Percentiles rank a stretch among this genome's conserved stretches.
phyloP scores from a whole-genome alignment of 352 stramenopile genomes.

The Phytophthora capsici region DNA sequence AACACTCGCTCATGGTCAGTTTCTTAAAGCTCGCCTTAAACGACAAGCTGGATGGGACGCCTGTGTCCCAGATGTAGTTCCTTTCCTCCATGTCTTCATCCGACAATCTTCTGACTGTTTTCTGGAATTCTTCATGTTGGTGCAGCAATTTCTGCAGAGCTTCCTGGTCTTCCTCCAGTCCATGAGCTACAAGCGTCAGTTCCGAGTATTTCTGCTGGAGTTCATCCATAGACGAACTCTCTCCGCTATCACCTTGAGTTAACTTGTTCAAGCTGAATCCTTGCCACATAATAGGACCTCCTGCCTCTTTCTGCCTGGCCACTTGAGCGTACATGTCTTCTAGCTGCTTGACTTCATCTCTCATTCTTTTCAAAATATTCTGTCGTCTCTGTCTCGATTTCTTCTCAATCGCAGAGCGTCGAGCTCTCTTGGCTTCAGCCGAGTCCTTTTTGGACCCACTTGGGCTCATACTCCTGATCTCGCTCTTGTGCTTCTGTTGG shows the following conservation, averaged over 20 bases:
- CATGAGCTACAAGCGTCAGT: conserved; percentile 43
- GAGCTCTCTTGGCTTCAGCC: conserved; percentile 41
- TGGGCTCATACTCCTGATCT: conserved; percentile 36
- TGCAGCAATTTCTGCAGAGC: conserved; percentile 37
- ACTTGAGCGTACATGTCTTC: conserved; percentile 52
- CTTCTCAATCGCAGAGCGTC: conserved; percentile 70
- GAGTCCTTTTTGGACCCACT: conserved; percentile 27
- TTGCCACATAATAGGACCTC: neutral
- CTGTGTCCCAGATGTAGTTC: conserved; percentile 29
- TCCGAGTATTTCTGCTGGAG: conserved; percentile 41
- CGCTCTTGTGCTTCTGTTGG: conserved; percentile 38
- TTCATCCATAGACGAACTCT: conserved; percentile 5
- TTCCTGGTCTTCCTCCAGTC: conserved; percentile 52
- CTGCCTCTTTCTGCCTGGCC: conserved; percentile 24
- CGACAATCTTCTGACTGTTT: conserved; percentile 27
- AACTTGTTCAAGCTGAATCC: neutral
- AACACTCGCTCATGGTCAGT: conserved; percentile 38
- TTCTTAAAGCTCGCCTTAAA: conserved; percentile 44
- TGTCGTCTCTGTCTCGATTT: conserved; percentile 54
- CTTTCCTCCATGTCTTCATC: conserved; percentile 20
- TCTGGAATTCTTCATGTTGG: conserved; percentile 42
- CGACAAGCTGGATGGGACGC: conserved; percentile 47
- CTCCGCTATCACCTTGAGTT: neutral
- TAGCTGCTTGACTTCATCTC: conserved; percentile 56
- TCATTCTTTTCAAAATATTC: conserved; percentile 43